Evolutionary conservation across 2,329 filamentous ascomycete species (phyloP).

Genomic region (Monilinia aucupariae): DNA sequence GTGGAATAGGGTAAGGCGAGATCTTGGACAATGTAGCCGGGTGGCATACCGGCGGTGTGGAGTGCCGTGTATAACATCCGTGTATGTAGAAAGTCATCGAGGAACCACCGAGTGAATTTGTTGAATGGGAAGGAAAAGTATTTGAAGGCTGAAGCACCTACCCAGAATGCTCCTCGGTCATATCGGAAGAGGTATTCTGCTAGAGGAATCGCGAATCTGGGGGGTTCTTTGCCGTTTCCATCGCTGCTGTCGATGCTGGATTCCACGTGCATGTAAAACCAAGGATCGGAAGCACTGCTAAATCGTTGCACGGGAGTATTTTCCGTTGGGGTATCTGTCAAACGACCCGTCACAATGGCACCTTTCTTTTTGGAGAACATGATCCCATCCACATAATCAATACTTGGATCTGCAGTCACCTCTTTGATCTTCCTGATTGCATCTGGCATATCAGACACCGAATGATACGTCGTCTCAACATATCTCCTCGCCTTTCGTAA

Average conservation of each 20-base stretch:
- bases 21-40: conserved; percentile 58
- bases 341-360: conserved; percentile 49
- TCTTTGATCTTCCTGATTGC: conserved; percentile 42
- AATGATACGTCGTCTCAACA: conserved; percentile 52
- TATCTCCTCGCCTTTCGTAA: conserved; percentile 49
- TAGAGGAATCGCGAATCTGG: conserved; percentile 41
- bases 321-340: conserved; percentile 39
- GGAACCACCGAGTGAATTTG: conserved; percentile 49
- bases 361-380: conserved; percentile 44
- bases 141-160: conserved; percentile 52
- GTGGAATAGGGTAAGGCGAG: conserved; percentile 51
- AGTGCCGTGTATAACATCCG: conserved; percentile 58
- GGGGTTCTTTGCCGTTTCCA: background rate
- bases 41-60: conserved; percentile 51
- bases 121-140: conserved; percentile 60
- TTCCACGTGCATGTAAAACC: conserved; percentile 60
- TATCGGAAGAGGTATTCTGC: conserved; percentile 55
- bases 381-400: conserved; percentile 61
- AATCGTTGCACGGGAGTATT: conserved; percentile 39
- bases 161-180: conserved; percentile 62
- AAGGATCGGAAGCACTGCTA: conserved; percentile 50
- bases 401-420: conserved; percentile 28
- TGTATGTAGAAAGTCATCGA: conserved; percentile 58
- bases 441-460: conserved; percentile 39
- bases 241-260: conserved; percentile 26